These are phyloP conservation scores for Amphibolis antarctica DNA, from an alignment of 106 monocot genomes.

Conservation along the genomic window DNA sequence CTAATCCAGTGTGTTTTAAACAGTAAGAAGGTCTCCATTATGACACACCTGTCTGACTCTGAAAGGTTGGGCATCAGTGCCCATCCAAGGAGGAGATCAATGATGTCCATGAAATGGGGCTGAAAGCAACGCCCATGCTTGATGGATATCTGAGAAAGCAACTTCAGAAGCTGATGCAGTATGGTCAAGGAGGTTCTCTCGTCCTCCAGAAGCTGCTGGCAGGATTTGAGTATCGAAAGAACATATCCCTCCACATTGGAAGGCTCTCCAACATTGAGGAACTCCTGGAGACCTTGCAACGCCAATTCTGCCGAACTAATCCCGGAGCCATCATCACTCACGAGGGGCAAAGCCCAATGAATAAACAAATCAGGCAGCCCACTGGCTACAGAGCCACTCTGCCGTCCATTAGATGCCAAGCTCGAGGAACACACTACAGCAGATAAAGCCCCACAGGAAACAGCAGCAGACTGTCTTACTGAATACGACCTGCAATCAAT, in stretches of 20 bases:
- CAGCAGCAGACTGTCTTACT: slow-evolving; percentile 57
- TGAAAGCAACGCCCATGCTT: slow-evolving; percentile 67
- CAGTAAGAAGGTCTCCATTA: slow-evolving; percentile 70
- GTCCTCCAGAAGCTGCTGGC: slow-evolving; percentile 84
- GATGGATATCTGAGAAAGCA: slow-evolving; percentile 49
- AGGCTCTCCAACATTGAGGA: slow-evolving; percentile 44
- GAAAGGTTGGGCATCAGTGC: slow-evolving; percentile 79
- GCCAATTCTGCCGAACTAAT: slow-evolving; percentile 38
- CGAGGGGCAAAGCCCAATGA: slow-evolving; percentile 61
- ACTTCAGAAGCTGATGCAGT: slow-evolving; percentile 45
- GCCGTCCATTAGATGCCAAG: slow-evolving; percentile 19
- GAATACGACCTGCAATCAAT: slow-evolving; percentile 45
- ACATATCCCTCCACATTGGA: slow-evolving; percentile 33
- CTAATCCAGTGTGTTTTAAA: slow-evolving; percentile 75
- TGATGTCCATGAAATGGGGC: slow-evolving; percentile 72
- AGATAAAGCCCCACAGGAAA: slow-evolving; percentile 60
- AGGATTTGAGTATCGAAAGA: slow-evolving; percentile 53
- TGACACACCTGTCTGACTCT: slow-evolving; percentile 36
- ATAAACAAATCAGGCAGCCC: slow-evolving; percentile 49
- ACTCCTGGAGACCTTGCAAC: slow-evolving; percentile 47
- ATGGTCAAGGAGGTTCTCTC: slow-evolving; percentile 72
- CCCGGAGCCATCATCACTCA: slow-evolving; percentile 25
- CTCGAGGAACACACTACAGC: slow-evolving; percentile 35
- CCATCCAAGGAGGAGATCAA: slow-evolving; percentile 96
- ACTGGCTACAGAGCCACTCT: slow-evolving; percentile 12